Percentiles rank a stretch among this genome's conserved stretches.
phyloP scores from a whole-genome alignment of 2,329 filamentous ascomycete species.

The Aspergillus sp. region DNA sequence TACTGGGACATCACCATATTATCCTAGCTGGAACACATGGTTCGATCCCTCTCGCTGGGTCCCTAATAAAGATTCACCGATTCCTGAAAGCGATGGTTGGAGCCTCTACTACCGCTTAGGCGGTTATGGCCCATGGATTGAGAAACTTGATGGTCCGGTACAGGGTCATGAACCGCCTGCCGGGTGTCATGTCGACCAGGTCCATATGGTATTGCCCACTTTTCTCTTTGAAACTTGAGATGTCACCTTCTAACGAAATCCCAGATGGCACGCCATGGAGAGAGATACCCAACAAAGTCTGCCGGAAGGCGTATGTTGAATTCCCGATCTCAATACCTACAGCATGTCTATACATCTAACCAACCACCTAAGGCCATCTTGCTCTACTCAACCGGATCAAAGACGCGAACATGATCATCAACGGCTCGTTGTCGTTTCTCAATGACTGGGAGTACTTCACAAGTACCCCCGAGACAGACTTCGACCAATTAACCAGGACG shows the following conservation, averaged over 20 bases:
- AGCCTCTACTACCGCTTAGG: slow-evolving; percentile 55
- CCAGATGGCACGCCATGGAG: slow-evolving; percentile 58
- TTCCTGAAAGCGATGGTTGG: slow-evolving; percentile 36
- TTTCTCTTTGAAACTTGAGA: background rate
- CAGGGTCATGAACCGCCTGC: slow-evolving; percentile 46
- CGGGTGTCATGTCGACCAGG: slow-evolving; percentile 54
- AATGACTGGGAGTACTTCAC: slow-evolving; percentile 58
- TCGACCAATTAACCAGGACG: slow-evolving; percentile 56
- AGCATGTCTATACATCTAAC: background rate
- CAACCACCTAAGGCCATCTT: slow-evolving; percentile 41
- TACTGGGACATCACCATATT: slow-evolving; percentile 9
- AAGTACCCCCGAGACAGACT: slow-evolving; percentile 41
- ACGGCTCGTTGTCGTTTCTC: slow-evolving; percentile 55
- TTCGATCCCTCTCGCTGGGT: slow-evolving; percentile 12
- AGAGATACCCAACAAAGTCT: slow-evolving; percentile 55
- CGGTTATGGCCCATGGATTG: slow-evolving; percentile 57
- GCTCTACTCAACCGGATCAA: slow-evolving; percentile 50
- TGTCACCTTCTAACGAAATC: background rate
- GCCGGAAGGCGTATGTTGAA: slow-evolving; percentile 50
- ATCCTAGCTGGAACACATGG: slow-evolving; percentile 23
- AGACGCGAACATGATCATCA: slow-evolving; percentile 39
- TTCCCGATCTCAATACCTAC: background rate
- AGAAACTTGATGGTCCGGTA: slow-evolving; percentile 44
- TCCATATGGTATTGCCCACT: slow-evolving; percentile 51
- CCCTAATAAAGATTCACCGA: background rate